Evolutionary conservation across 2,329 filamentous ascomycete genomes (phyloP), one percentile per base, ranked within the genome.

Genomic region (Cytospora chrysosperma): DNA sequence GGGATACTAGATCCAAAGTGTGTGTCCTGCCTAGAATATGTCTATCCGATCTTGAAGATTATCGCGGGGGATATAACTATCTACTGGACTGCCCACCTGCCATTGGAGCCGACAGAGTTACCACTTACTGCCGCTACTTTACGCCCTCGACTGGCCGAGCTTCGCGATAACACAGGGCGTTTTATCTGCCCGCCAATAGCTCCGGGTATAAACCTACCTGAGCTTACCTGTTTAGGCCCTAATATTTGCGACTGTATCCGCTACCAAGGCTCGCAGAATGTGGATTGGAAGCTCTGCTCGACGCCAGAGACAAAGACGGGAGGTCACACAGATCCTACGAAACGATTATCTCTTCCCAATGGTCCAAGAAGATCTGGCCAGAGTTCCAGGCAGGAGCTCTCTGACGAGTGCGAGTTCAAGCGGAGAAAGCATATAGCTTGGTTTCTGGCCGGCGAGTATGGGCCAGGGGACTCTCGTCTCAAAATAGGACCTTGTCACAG

Each of bases 61-160:
- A 4, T 26, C 9, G 19, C 7, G 9, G 13, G 15, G n/a, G 5
- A 24, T 17, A 43, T 53, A 13, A 19, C 17, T 17, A 15, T 61
- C 19, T 10, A 21, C n/a, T 61, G 58, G 58, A 19, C 24, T 13
- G 58, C 58, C 6, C 58, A 61, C n/a, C 9, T 61, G 8, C 51
- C 50, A 28, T 8, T 49, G 6, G 12, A 24, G 24, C 27, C 7
- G 37, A 21, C 40, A 8, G n/a, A n/a, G 9, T 7, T 15, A 10
- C n/a, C n/a, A 10, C 27, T 54, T 5, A 55, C 26, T 19, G 58
- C 28, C n/a, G 17, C 9, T 24, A 27, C 10, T n/a, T 5, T 55
- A n/a, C 58, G 58, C 9, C n/a, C 1, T n/a, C 17, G 17, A 10
- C 30, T 61, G 12, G 15, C 27, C 7, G n/a, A 34, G 27, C 15